Percentiles rank a stretch among this genome's conserved stretches.
These are phyloP conservation scores for Phellopilus nigrolimitatus DNA, from an alignment of 1,284 basidiomycete species.

Conservation along the genomic window DNA sequence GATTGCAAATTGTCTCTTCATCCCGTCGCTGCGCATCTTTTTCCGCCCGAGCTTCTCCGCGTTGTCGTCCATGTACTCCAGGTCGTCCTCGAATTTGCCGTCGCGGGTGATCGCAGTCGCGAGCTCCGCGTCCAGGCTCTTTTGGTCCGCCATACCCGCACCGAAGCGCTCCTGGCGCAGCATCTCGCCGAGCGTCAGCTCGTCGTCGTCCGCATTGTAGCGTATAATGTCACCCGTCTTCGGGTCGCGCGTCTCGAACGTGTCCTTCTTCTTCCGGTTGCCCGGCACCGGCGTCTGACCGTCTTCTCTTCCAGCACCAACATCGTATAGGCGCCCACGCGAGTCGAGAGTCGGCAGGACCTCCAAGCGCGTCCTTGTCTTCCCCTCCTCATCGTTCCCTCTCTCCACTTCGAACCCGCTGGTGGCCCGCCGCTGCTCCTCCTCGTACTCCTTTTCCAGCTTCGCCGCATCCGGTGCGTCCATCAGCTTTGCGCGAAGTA, in stretches of 20 bases:
- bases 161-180: constrained; percentile 89
- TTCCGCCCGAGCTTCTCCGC: constrained; percentile 87
- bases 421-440: constrained; percentile 45
- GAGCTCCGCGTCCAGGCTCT: constrained; percentile 87
- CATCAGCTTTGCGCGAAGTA: constrained; percentile 87
- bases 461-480: constrained; percentile 64
- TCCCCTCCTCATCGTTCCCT: constrained; percentile 35
- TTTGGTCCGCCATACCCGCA: constrained; percentile 85
- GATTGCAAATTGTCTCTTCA: constrained; percentile 96
- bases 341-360: constrained; percentile 90
- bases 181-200: constrained; percentile 83
- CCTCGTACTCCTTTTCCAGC: constrained; percentile 83
- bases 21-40: constrained; percentile 93
- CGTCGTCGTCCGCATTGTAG: constrained; percentile 88
- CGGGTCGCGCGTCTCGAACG: constrained; percentile 81
- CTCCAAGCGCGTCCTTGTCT: constrained; percentile 58
- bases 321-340: constrained; percentile 84
- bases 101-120: constrained; percentile 86
- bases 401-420: constrained; percentile 27
- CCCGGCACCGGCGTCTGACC: constrained; percentile 48
- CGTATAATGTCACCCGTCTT: constrained; percentile 84
- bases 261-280: constrained; percentile 67
- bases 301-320: constrained; percentile 63
- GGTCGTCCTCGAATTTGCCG: constrained; percentile 79
- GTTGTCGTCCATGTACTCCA: constrained; percentile 97